Conservation (phyloP, 352 stramenopile species). For the Phytophthora pseudosyringae region DNA sequence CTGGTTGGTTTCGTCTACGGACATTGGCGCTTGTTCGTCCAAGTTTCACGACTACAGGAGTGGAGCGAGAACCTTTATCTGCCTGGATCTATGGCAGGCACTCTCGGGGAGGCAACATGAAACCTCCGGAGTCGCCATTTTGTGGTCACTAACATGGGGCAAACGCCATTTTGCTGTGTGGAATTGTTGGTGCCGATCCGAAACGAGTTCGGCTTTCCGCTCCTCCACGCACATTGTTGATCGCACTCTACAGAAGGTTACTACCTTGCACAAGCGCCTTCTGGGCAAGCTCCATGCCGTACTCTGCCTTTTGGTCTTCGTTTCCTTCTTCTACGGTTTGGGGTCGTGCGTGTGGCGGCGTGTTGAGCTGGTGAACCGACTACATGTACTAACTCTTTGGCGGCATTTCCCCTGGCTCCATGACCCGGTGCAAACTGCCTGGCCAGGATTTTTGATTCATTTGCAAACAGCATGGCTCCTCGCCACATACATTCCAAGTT, state of each 20-base stretch:
- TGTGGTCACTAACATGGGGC: slow-evolving; percentile 1
- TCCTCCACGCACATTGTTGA: slow-evolving; percentile 1
- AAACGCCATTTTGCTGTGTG: slow-evolving; percentile 9
- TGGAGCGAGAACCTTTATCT: not conserved
- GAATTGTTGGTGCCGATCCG: slow-evolving; percentile 16
- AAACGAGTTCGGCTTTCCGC: slow-evolving; percentile 25
- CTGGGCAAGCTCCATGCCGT: slow-evolving; percentile 16
- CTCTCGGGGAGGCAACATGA: slow-evolving; percentile 14
- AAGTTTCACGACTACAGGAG: not conserved
- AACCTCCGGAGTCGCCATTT: slow-evolving; percentile 10
- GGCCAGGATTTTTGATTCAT: slow-evolving; percentile 18
- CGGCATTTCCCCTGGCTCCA: not conserved
- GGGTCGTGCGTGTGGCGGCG: slow-evolving; percentile 21
- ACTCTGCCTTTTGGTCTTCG: slow-evolving; percentile 18
- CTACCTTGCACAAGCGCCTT: slow-evolving; percentile 17
- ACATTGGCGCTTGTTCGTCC: not conserved
- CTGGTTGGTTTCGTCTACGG: slow-evolving; percentile 1
- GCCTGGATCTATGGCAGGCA: not conserved
- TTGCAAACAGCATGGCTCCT: slow-evolving; percentile 34
- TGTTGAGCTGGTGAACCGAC: slow-evolving; percentile 22
- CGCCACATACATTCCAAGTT: slow-evolving; percentile 23
- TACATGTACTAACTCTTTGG: slow-evolving; percentile 1
- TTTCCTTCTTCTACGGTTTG: slow-evolving; percentile 31
- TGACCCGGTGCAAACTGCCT: not conserved
- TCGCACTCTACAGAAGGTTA: slow-evolving; percentile 18